A percentile compares a stretch with the other conserved stretches of the same genome.
phyloP scores from a whole-genome alignment of 257 asterid genomes.

The Solanum microdontum region DNA sequence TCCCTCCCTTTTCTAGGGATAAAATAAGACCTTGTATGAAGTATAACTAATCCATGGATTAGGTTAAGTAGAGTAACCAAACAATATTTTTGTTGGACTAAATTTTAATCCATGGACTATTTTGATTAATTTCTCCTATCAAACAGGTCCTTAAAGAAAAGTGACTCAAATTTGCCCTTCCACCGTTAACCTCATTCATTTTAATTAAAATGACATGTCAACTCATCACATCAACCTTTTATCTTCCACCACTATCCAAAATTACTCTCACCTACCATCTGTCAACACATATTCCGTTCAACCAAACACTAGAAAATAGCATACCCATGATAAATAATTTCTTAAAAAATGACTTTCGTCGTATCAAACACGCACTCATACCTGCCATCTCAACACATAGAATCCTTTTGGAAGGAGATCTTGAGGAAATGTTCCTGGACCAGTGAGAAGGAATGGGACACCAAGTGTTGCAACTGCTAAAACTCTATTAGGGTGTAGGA shows the following conservation, averaged over 20 bases:
- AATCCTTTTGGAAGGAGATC: slow-evolving; percentile 56
- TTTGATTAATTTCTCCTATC: no score
- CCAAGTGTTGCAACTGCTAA: slow-evolving; percentile 47
- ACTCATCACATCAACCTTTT: background rate
- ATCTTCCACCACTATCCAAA: background rate
- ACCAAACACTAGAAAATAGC: background rate
- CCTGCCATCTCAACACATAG: slow-evolving; percentile 68
- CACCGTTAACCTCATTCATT: background rate
- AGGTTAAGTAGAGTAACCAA: no score
- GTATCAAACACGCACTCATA: background rate
- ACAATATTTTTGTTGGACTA: no score
- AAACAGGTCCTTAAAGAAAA: no score
- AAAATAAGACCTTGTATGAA: no score
- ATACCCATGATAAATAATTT: background rate
- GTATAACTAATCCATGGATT: no score
- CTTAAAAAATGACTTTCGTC: background rate
- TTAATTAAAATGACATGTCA: background rate
- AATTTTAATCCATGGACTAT: no score
- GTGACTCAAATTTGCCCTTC: background rate
- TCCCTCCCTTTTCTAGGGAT: no score
- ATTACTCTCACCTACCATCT: no score
- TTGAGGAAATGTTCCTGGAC: slow-evolving; percentile 4
- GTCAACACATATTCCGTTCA: background rate
- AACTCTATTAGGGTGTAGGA: slow-evolving; percentile 51
- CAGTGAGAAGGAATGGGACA: slow-evolving; percentile 43